Conservation (phyloP, 2,329 filamentous ascomycete species). For the Dactylella cylindrospora region DNA sequence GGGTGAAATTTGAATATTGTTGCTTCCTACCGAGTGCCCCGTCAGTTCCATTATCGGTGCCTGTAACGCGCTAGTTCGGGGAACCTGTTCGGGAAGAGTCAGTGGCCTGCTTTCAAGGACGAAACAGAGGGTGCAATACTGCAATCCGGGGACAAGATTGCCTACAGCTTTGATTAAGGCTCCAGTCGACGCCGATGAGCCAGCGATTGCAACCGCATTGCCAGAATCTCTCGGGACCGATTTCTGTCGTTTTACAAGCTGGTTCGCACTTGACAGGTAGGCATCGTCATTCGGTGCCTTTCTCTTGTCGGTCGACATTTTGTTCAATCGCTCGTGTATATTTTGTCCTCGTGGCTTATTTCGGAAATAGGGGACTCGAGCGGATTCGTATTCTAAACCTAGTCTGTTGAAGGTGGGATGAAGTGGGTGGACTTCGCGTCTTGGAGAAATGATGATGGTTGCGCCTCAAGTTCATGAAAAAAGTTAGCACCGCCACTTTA, state of each 20-base stretch:
- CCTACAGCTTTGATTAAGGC: constrained; percentile 68
- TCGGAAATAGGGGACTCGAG: no score
- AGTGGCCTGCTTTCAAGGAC: constrained; percentile 54
- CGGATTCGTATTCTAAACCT: no score
- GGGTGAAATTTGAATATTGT: no score
- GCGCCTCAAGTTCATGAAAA: no score
- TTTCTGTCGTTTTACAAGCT: constrained; percentile 85
- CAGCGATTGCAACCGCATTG: constrained; percentile 62
- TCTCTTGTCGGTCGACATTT: constrained; percentile 91
- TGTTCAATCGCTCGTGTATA: no score
- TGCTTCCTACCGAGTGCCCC: constrained; percentile 55
- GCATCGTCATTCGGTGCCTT: constrained; percentile 71
- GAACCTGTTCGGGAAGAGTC: constrained; percentile 59
- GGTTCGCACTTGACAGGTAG: constrained; percentile 73
- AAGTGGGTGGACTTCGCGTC: no score
- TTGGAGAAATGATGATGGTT: no score
- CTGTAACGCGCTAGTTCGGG: constrained; percentile 78
- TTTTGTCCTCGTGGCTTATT: no score
- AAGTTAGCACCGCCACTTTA: no score
- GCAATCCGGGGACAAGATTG: constrained; percentile 43
- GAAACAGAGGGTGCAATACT: constrained; percentile 52
- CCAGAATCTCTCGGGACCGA: constrained; percentile 60
- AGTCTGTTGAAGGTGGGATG: no score
- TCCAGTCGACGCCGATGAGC: constrained; percentile 61
- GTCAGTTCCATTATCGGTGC: constrained; percentile 92